These are phyloP conservation scores for Fusarium oligoseptatum DNA, from an alignment of 2,329 filamentous ascomycete genomes.

Conservation along the genomic window DNA sequence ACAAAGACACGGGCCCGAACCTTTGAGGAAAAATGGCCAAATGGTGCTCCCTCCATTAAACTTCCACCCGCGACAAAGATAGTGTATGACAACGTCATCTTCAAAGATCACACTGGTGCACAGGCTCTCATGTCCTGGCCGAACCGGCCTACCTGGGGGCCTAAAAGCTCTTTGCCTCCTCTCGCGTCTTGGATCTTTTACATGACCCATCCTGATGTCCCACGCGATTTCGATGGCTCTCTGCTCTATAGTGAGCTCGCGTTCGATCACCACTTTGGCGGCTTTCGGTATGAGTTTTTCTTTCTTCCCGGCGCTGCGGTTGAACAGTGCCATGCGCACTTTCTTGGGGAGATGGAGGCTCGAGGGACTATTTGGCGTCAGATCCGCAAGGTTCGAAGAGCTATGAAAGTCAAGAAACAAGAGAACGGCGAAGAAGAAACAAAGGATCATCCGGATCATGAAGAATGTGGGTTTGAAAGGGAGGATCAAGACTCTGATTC, in stretches of 20 bases:
- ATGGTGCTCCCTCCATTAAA: not conserved
- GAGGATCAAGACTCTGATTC: not conserved
- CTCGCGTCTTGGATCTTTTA: slow-evolving; percentile 4
- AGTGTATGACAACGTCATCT: not conserved
- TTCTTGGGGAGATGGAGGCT: not conserved
- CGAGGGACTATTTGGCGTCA: not conserved
- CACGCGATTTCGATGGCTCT: not conserved
- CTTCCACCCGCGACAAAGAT: not conserved
- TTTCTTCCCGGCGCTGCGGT: not conserved
- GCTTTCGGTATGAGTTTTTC: not conserved
- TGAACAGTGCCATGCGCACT: not conserved
- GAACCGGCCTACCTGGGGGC: too few species aligned
- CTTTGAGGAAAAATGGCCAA: not conserved
- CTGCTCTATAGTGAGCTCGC: not conserved
- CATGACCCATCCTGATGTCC: not conserved
- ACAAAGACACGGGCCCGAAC: not conserved
- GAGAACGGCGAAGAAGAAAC: not conserved
- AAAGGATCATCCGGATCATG: not conserved
- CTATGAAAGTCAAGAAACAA: not conserved
- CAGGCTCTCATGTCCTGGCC: not conserved
- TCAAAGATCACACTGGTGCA: not conserved
- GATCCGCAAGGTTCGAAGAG: not conserved
- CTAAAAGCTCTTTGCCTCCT: not conserved
- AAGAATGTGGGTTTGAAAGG: not conserved
- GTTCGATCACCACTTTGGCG: not conserved